Evolutionary conservation across 352 stramenopile genomes (phyloP).

Genomic region (Pythium diclinum): DNA sequence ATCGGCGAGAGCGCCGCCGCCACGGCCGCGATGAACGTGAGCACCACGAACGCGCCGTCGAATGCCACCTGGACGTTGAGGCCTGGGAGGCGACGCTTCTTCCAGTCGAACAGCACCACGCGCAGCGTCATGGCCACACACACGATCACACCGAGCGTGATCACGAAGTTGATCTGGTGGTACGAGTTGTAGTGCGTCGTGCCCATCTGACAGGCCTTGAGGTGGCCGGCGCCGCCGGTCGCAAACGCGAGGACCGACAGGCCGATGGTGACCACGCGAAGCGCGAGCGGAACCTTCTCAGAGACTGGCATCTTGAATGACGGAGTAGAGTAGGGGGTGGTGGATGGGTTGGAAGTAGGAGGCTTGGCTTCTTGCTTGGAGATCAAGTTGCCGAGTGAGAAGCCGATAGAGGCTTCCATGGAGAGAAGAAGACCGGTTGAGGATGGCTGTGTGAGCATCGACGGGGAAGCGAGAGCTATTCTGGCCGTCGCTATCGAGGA

Average conservation of each 20-base stretch:
- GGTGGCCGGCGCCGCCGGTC: constrained; percentile 36
- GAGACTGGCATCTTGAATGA: constrained; percentile 35
- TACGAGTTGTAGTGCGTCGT: constrained; percentile 50
- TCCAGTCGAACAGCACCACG: constrained; percentile 53
- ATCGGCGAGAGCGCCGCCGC: constrained; percentile 50
- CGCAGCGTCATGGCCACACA: constrained; percentile 35
- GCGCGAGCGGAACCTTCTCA: constrained; percentile 34
- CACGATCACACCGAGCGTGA: constrained; percentile 39
- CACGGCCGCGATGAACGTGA: constrained; percentile 56
- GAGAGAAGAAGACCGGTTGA: neutral
- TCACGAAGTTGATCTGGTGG: constrained; percentile 57
- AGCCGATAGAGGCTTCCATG: neutral
- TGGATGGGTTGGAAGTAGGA: neutral
- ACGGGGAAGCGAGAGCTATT: neutral
- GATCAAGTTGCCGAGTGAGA: constrained; percentile 12
- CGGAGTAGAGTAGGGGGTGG: neutral
- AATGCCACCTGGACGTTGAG: constrained; percentile 38
- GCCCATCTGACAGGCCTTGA: constrained; percentile 54
- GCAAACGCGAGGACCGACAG: constrained; percentile 41
- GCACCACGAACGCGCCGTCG: constrained; percentile 49
- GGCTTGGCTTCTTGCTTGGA: neutral
- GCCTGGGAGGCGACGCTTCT: constrained; percentile 45
- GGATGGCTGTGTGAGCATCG: neutral
- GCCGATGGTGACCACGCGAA: constrained; percentile 42
- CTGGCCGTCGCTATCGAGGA: neutral